Evolutionary conservation across 441 rosid genomes (phyloP).

Genomic region (Mallotus japonicus): DNA sequence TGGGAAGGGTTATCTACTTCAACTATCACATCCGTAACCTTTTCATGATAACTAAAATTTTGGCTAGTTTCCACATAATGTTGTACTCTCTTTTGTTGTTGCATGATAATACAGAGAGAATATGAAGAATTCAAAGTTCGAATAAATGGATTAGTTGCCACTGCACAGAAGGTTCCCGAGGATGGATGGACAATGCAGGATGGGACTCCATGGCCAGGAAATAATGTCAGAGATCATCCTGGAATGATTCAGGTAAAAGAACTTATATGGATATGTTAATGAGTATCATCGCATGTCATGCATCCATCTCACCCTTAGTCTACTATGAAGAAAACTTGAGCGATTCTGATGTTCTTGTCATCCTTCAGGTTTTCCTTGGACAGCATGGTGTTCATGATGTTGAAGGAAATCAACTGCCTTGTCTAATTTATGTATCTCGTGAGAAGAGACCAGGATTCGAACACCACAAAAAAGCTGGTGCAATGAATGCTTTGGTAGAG

Average conservation of each 20-base stretch:
- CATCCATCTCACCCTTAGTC: background rate
- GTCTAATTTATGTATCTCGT: conserved; percentile 87
- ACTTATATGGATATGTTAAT: conserved; percentile 13
- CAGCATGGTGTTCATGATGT: conserved; percentile 76
- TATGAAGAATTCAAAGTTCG: conserved; percentile 88
- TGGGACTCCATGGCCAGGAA: conserved; percentile 98
- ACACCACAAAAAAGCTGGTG: conserved; percentile 98
- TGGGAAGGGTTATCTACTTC: background rate
- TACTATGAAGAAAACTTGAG: background rate
- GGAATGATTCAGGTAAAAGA: conserved; percentile 92
- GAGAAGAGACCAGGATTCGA: conserved; percentile 97
- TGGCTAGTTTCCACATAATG: conserved; percentile 18
- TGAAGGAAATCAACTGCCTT: conserved; percentile 86
- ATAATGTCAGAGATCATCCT: conserved; percentile 88
- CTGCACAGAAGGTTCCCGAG: conserved; percentile 93
- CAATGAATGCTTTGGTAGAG: conserved; percentile 87
- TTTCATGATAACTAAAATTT: background rate
- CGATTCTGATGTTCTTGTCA: conserved; percentile 10
- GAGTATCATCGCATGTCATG: background rate
- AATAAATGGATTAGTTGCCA: conserved; percentile 83
- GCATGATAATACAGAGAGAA: conserved; percentile 62
- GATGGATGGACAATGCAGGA: conserved; percentile 99
- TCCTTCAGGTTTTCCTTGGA: conserved; percentile 78
- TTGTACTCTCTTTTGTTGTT: background rate
- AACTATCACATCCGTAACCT: background rate